Conservation (phyloP, 1,284 basidiomycete genomes). For the Melampsora americana region DNA sequence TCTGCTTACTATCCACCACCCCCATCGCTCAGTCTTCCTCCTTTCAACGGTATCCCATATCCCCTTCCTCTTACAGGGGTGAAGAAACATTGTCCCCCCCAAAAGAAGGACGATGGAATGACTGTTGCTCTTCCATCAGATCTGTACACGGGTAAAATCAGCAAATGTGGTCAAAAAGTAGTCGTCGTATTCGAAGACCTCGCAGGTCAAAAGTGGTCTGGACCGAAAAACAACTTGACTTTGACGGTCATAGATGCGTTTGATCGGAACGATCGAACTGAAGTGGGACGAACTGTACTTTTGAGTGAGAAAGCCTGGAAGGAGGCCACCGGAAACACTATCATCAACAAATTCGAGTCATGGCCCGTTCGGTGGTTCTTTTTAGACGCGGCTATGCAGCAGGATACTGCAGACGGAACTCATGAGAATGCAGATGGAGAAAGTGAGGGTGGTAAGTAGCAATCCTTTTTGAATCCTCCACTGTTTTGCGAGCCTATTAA, state of each 20-base stretch:
- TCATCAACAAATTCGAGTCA: not conserved
- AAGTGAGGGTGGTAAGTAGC: not conserved
- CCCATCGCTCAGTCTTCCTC: not conserved
- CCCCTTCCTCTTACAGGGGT: not conserved
- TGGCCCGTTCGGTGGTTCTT: not conserved
- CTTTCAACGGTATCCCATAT: not conserved
- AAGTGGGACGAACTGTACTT: not conserved
- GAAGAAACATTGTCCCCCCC: not conserved
- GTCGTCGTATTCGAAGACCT: not conserved
- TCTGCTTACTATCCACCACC: not conserved
- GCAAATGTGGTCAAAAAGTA: not conserved
- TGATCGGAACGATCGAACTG: not conserved
- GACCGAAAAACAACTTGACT: not conserved
- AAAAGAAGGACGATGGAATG: not conserved
- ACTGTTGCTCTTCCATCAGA: not conserved
- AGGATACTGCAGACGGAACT: not conserved
- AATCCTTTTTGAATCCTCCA: too few species aligned
- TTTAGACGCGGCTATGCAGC: not conserved
- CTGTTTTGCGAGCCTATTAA: too few species aligned
- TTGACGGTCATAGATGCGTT: not conserved
- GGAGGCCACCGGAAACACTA: not conserved
- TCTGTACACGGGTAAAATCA: constrained; percentile 4
- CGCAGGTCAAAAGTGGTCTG: not conserved
- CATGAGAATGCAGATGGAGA: not conserved
- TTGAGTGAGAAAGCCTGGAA: not conserved